Base-by-base conservation (phyloP, 495 filamentous ascomycete genomes). In the Hyaloscypha hepaticicola region DNA sequence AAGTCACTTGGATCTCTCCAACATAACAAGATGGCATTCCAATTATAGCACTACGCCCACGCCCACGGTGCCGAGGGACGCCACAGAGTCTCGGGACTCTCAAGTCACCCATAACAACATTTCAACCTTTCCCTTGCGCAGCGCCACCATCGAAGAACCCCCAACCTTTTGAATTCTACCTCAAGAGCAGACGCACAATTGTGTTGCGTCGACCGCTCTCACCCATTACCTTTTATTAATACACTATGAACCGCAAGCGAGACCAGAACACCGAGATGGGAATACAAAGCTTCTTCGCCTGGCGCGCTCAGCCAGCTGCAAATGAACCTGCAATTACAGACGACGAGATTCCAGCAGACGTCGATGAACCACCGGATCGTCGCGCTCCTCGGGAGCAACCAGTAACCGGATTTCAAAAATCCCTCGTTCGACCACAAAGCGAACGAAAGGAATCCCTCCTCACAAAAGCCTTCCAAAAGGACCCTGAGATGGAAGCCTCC, bases 401-500 rank as follows among this genome's bases (percentile, higher is more conserved):
- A 26, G 75, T 73, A 52, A 72, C 78, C 62, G 74, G 74, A 29
- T 77, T 74, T 52, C 70, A 76, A 64, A 78, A 79, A 65, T 76
- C 81, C 1, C 71, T 76, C 9, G 69, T 77, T 25, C 56, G 68
- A 34, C 75, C 77, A 41, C 66, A 70, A 31, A 69, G 63, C 26
- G 80, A 85, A 45, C 83, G 80, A 21, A 85, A 88, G 63, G 84
- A 89, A 70, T 95, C 92, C 8, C 83, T 96, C 55, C 81, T 96
- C 64, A 96, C 91, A 21, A 87, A 85, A 72, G 92, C 90, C 24
- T 81, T 96, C 53, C 84, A 87, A 71, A 87, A 78, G 65, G 85
- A 83, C 62, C 85, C 88, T 3, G 85, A 87, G 48, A 76, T 77
- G n/a, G 79, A 81, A 16, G 55, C 65, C 49, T 6, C 66, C 55